Base-by-base conservation (phyloP, 148 eudicot genomes). In the Chenopodium formosanum region DNA sequence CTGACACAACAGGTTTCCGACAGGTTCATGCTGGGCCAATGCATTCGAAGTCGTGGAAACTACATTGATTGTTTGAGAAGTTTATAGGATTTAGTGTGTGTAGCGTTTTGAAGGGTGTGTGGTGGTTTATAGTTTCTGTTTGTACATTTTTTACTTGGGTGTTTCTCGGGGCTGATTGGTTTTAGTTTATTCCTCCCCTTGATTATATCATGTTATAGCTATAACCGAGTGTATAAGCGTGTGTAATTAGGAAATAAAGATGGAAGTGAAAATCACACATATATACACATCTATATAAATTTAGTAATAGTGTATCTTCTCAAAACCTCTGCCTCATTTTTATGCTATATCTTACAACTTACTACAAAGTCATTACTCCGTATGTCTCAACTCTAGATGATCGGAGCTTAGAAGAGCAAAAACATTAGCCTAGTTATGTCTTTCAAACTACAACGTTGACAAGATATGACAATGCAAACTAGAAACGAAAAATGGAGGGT, bases 211-310 rank as follows among this genome's bases (percentile, higher is more conserved):
- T 44, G 2, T 83, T 13, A 73, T 78, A 76, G 75, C 22, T 66
- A 68, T 65, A 56, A 78, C 81, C 12, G 74, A 60, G 70, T 78
- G 82, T 78, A 37, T 67, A 29, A 72, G 68, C 68, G 52, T 63
- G 58, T 79, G 86, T 83, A 84, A 66, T 44, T 85, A 85, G 82
- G 47, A 27, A 80, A 81, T 77, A 85, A 85, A n/a, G 58, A 27
- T 73, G 87, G 87, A 66, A 78, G 73, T 77, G 81, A 77, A 32
- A 78, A 77, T 73, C 78, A 85, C 60, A 78, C 68, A 25, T 80
- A 34, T 69, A 52, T 69, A 52, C 56, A 77, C 62, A 17, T 56
- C 62, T 56, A 56, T 56, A 56, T 56, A 56, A 17, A 12, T 12
- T 52, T 12, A 1, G 17, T 12, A 14, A 17, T 56, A 56, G 62